phyloP scores from a whole-genome alignment of 2,329 filamentous ascomycete species.

The Colletotrichum euphorbiae region DNA sequence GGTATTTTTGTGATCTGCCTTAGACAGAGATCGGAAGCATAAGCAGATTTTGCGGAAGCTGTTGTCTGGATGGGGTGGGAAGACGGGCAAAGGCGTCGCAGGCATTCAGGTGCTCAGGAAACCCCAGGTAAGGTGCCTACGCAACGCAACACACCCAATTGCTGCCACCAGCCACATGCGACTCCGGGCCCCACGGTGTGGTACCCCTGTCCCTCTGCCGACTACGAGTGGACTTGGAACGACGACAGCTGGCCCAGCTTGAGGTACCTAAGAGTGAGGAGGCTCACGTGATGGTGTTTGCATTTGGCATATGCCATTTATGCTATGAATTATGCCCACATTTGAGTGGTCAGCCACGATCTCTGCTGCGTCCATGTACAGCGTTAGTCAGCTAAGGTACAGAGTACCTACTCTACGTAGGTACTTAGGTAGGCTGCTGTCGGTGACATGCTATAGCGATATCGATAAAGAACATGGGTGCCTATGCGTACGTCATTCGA shows the following conservation, averaged over 20 bases:
- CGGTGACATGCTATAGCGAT: not conserved
- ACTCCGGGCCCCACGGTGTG: slow-evolving; percentile 21
- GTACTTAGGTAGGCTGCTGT: too few relatives aligned
- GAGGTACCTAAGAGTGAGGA: not conserved
- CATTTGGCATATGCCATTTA: not conserved
- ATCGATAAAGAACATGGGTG: slow-evolving; percentile 15
- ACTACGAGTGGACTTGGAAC: not conserved
- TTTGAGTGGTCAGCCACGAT: slow-evolving; percentile 17
- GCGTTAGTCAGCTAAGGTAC: not conserved
- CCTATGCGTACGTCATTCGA: slow-evolving; percentile 33
- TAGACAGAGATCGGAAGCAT: not conserved
- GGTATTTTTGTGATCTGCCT: slow-evolving; percentile 24
- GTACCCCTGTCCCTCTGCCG: slow-evolving; percentile 34
- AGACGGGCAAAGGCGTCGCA: slow-evolving; percentile 34
- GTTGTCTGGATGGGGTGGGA: slow-evolving; percentile 21
- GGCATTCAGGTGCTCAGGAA: slow-evolving; percentile 30
- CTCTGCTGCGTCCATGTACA: not conserved
- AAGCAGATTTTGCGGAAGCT: slow-evolving; percentile 8
- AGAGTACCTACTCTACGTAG: too few relatives aligned
- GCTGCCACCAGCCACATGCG: slow-evolving; percentile 38
- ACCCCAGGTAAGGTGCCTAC: slow-evolving; percentile 13
- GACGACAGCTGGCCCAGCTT: slow-evolving; percentile 16
- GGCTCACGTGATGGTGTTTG: slow-evolving; percentile 20
- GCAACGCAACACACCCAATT: slow-evolving; percentile 10
- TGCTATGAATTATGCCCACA: not conserved